Evolutionary conservation across 495 filamentous ascomycete genomes (phyloP), one percentile per base, ranked within the genome.

Genomic region (Jackrogersella multiformis): DNA sequence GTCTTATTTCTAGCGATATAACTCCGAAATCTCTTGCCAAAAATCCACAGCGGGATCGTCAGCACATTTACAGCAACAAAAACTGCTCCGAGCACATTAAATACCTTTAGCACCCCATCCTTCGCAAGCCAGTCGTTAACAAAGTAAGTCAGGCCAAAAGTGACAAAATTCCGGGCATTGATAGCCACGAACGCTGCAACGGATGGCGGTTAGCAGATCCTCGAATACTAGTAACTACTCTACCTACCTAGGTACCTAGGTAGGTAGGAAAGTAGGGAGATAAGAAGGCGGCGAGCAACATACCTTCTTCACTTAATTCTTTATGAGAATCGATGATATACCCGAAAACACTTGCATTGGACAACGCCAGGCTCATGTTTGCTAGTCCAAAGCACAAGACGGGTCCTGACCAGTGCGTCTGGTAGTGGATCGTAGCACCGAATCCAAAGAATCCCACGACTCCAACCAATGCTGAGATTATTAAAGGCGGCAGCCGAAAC

Each of bases 391-490:
- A 85, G 38, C 79, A 81, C 15, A 86, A 60, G 0, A 86, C 83
- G 0, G 83, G 83, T 2, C 81, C 85, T 8, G 73, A 64, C 84
- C 84, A 86, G 68, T 85, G 82, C 15, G 84, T 86, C 61, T 84
- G 69, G 41, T 73, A 80, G 44, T 86, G 79, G 35, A 87, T 78
- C n/a, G 87, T 80, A 44, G 82, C 84, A 20, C 88, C 87, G n/a
- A 84, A 85, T 62, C 86, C 84, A 36, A 84, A 83, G 62, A 88
- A 88, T 35, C 87, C 87, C 7, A 75, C 76, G 4, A 79, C 68
- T n/a, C 77, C 78, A 3, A 84, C 59, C 7, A 84, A 24, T 30
- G 74, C 73, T 1, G 80, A 79, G 12, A 84, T 76, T 56, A 78
- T 46, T 69, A 85, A 81, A 1, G 84, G 75, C 7, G 81, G 79